Evolutionary conservation across 305 asterid species (phyloP).

Genomic region (Nicotiana rustica): DNA sequence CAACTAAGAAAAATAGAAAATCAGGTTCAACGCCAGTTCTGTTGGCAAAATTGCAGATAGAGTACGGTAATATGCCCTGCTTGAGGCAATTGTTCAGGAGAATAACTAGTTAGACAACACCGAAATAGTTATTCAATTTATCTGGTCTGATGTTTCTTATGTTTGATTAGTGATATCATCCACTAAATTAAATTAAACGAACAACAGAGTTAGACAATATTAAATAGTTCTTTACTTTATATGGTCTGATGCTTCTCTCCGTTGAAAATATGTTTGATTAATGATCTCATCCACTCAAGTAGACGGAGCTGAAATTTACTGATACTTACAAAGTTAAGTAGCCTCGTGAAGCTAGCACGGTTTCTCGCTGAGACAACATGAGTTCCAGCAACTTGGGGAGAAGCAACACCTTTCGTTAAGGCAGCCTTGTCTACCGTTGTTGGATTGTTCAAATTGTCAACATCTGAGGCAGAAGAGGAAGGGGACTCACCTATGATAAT

Average conservation of each 20-base stretch:
- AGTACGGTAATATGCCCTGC: slow-evolving; percentile 24
- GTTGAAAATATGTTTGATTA: neutral
- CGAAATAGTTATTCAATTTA: neutral
- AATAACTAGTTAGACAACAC: neutral
- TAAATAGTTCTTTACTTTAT: slow-evolving; percentile 26
- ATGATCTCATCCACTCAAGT: slow-evolving; percentile 15
- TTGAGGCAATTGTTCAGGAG: slow-evolving; percentile 16
- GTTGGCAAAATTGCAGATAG: slow-evolving; percentile 21
- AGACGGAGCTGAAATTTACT: slow-evolving; percentile 30
- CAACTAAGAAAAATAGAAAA: neutral
- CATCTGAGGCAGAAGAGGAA: slow-evolving; percentile 86
- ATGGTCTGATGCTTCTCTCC: slow-evolving; percentile 20
- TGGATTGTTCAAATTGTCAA: slow-evolving; percentile 82
- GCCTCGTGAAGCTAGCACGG: slow-evolving; percentile 49
- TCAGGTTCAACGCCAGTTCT: slow-evolving; percentile 21
- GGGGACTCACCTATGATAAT: slow-evolving; percentile 74
- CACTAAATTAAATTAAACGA: slow-evolving; percentile 5
- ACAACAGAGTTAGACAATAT: slow-evolving; percentile 13
- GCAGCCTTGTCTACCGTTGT: slow-evolving; percentile 68
- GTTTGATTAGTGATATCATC: neutral
- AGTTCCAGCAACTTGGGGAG: slow-evolving; percentile 56
- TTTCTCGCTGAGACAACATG: slow-evolving; percentile 46
- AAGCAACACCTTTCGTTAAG: slow-evolving; percentile 55
- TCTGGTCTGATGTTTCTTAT: slow-evolving; percentile 4
- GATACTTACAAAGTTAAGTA: slow-evolving; percentile 54